Percentiles rank a stretch among this genome's conserved stretches.
Conservation (phyloP, 2,329 filamentous ascomycete genomes). For the Ceratocystis diversiconidia region DNA sequence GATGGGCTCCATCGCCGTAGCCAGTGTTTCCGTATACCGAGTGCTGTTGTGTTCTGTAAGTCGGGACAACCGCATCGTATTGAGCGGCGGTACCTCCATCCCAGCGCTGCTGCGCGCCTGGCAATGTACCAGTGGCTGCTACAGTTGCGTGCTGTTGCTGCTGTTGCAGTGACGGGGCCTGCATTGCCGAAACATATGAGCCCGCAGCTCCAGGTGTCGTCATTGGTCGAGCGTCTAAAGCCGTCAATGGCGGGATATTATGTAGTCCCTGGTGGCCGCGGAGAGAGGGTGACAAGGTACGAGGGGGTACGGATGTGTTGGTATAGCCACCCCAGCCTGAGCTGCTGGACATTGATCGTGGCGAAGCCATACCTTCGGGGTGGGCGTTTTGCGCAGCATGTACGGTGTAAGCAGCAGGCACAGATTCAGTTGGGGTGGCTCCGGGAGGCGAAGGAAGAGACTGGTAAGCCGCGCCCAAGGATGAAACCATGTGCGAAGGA, state of each 20-base stretch:
- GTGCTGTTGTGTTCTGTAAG: conserved; percentile 24
- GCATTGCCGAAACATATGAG: conserved; percentile 25
- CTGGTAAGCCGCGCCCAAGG: conserved; percentile 30
- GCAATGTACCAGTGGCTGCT: conserved; percentile 24
- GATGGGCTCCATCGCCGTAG: conserved; percentile 32
- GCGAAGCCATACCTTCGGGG: conserved; percentile 38
- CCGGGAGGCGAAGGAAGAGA: conserved; percentile 34
- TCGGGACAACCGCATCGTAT: conserved; percentile 27
- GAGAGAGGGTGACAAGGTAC: conserved; percentile 33
- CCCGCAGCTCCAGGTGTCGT: conserved; percentile 27
- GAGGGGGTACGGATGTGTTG: conserved; percentile 25
- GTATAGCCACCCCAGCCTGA: conserved; percentile 37
- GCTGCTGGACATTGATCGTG: conserved; percentile 36
- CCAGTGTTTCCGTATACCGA: conserved; percentile 31
- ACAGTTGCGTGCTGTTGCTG: conserved; percentile 25
- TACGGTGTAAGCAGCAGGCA: conserved; percentile 25
- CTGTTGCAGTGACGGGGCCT: conserved; percentile 28
- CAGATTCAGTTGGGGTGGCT: conserved; percentile 24
- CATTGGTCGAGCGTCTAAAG: conserved; percentile 28
- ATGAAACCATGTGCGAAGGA: conserved; percentile 28
- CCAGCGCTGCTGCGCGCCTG: conserved; percentile 27
- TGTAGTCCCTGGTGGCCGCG: conserved; percentile 21
- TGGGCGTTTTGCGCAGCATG: conserved; percentile 30
- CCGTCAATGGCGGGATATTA: conserved; percentile 27
- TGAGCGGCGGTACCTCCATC: conserved; percentile 29